Evolutionary conservation across 345 rosid species (phyloP).

Genomic region (Stellera chamaejasme): DNA sequence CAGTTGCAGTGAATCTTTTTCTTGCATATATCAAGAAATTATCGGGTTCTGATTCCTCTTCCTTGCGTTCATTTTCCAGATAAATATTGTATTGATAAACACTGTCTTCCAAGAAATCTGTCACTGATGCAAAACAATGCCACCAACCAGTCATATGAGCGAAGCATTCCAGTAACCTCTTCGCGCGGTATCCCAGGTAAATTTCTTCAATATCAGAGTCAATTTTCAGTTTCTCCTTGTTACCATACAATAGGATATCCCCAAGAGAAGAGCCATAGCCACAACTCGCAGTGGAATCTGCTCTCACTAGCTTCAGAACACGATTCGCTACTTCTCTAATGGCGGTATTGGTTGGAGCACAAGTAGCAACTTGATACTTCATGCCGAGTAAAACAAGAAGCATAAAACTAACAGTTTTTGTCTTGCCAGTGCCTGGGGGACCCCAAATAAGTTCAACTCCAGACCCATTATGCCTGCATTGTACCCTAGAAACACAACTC

Average conservation of each 20-base stretch:
- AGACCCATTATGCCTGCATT: slow-evolving; percentile 2
- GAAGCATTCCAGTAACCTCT: slow-evolving; percentile 2
- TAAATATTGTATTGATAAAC: slow-evolving; percentile 7
- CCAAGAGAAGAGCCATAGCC: slow-evolving; percentile 5
- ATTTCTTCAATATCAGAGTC: slow-evolving; percentile 13
- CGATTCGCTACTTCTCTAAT: background rate
- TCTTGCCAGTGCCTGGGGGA: slow-evolving; percentile 24
- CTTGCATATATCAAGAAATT: too few species aligned
- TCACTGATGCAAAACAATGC: slow-evolving; percentile 1
- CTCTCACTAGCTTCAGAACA: background rate
- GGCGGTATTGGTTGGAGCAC: background rate
- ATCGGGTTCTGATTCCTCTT: background rate
- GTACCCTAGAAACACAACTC: background rate
- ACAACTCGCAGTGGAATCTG: too few species aligned
- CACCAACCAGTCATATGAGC: background rate
- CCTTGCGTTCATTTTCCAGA: background rate
- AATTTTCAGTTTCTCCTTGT: slow-evolving; percentile 7
- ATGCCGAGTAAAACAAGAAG: slow-evolving; percentile 10
- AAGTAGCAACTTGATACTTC: slow-evolving; percentile 15
- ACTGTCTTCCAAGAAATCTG: slow-evolving; percentile 4
- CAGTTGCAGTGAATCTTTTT: background rate
- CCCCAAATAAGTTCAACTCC: slow-evolving; percentile 19
- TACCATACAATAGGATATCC: slow-evolving; percentile 20
- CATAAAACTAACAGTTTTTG: slow-evolving; percentile 15
- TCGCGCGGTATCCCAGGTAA: slow-evolving; percentile 18